phyloP scores from a whole-genome alignment of 768 basidiomycete species.

The Coprinellus micaceus region DNA sequence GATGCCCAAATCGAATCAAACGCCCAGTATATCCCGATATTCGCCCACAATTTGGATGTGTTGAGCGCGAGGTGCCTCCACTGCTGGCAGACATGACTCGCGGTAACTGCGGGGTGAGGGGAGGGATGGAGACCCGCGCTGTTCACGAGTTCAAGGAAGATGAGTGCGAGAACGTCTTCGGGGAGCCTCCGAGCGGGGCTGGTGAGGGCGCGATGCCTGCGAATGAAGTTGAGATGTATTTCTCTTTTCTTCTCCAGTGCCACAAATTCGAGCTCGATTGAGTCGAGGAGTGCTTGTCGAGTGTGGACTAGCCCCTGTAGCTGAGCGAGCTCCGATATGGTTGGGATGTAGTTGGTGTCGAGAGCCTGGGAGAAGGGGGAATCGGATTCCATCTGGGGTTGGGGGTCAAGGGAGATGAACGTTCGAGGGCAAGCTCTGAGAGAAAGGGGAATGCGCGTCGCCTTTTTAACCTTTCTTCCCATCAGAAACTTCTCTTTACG shows the following conservation, averaged over 20 bases:
- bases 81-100: not conserved
- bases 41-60: not conserved
- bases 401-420: too few species aligned
- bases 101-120: not conserved
- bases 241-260: not conserved
- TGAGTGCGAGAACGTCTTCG: not conserved
- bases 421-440: too few species aligned
- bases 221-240: not conserved
- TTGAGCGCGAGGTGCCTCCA: not conserved
- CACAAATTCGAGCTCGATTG: not conserved
- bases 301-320: not conserved
- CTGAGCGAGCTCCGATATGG: not conserved
- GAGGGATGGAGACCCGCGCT: too few species aligned
- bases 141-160: not conserved
- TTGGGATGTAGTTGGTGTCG: not conserved
- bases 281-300: not conserved
- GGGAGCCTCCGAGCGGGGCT: not conserved
- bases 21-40: too few species aligned
- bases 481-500: too few species aligned
- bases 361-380: not conserved
- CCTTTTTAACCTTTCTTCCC: too few species aligned
- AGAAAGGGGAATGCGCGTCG: too few species aligned
- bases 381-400: too few species aligned
- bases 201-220: not conserved
- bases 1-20: too few species aligned